A percentile compares a stretch with the other conserved stretches of the same genome.
Evolutionary conservation across 306 rosid species (phyloP).

Genomic region (Citrullus mucosospermus): DNA sequence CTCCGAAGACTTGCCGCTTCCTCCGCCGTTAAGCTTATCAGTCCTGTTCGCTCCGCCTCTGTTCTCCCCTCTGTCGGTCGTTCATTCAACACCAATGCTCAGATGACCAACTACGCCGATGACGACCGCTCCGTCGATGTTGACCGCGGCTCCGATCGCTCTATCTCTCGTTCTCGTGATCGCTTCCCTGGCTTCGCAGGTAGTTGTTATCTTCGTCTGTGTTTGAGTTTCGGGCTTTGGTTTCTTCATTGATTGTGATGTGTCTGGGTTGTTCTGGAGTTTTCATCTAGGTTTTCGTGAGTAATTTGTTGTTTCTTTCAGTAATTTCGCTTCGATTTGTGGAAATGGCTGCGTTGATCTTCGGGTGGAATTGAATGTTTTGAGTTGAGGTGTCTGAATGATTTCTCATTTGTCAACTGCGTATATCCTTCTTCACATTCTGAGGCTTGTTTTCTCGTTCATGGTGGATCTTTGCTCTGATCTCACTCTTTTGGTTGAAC

Average conservation of each 20-base stretch:
- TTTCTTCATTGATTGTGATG: background rate
- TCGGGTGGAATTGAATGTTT: background rate
- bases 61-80: conserved; percentile 21
- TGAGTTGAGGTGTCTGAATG: background rate
- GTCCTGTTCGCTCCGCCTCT: conserved; percentile 16
- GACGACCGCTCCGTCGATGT: conserved; percentile 11
- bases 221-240: too few species aligned
- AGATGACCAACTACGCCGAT: conserved; percentile 12
- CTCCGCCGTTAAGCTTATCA: conserved; percentile 12
- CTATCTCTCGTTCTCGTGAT: conserved; percentile 21
- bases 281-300: too few species aligned
- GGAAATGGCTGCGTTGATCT: background rate
- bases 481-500: background rate
- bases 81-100: conserved; percentile 31
- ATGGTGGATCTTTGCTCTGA: background rate
- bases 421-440: background rate
- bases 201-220: background rate
- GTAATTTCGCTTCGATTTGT: too few species aligned
- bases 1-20: conserved; percentile 19
- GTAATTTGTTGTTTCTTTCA: background rate
- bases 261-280: background rate
- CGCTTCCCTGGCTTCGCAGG: conserved; percentile 17
- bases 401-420: background rate
- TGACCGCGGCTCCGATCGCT: conserved; percentile 9
- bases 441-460: background rate